Evolutionary conservation across 331 rosid genomes (phyloP).

Genomic region (Quercus tomentella): DNA sequence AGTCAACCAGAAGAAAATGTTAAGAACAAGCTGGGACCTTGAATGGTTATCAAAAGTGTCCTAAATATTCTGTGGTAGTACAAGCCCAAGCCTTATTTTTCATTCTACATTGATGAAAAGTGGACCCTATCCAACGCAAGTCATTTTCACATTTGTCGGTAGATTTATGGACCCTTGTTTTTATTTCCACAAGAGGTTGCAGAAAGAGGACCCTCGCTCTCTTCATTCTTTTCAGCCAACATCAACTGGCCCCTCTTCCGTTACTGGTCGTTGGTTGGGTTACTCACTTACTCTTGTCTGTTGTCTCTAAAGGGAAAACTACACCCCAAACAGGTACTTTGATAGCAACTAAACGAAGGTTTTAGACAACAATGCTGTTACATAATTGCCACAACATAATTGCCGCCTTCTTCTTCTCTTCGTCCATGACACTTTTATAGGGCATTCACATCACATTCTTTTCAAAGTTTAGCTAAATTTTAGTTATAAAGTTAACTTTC

Average conservation of each 20-base stretch:
- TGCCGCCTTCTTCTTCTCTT: not conserved
- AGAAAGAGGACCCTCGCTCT: not conserved
- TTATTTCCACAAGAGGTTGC: constrained; percentile 15
- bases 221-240: constrained; percentile 22
- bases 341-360: not conserved
- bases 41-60: constrained; percentile 31
- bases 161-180: constrained; percentile 1
- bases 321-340: not conserved
- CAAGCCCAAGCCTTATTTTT: constrained; percentile 4
- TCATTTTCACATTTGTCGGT: constrained; percentile 30
- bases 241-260: constrained; percentile 28
- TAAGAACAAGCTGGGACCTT: constrained; percentile 35
- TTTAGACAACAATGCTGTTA: not conserved
- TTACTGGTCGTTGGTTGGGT: constrained; percentile 20
- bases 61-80: constrained; percentile 17
- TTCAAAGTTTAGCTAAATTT: too few species aligned
- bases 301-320: not conserved
- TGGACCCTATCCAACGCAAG: constrained; percentile 24
- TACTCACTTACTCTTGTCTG: constrained; percentile 10
- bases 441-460: too few species aligned
- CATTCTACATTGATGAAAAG: constrained; percentile 16
- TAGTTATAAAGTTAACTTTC: too few species aligned
- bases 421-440: too few species aligned
- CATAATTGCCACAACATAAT: not conserved
- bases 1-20: constrained; percentile 26